Evolutionary conservation across 2,329 filamentous ascomycete species (phyloP).

Genomic region (Cladosporium sp.): DNA sequence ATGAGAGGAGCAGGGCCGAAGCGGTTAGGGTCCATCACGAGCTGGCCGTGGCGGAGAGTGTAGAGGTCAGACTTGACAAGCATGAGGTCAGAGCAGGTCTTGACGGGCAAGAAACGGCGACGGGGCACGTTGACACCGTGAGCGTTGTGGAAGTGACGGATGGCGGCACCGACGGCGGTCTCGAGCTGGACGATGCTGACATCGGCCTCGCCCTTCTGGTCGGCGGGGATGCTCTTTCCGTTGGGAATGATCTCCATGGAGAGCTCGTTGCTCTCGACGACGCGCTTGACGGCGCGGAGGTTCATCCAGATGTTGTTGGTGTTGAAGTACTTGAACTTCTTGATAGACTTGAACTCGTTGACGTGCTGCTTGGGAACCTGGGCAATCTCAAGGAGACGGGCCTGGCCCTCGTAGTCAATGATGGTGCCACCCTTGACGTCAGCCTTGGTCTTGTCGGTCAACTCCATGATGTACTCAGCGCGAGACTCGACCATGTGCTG

Average conservation of each 20-base stretch:
- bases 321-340: constrained; percentile 99
- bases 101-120: constrained; percentile 97
- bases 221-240: constrained; percentile 95
- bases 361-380: constrained; percentile 99
- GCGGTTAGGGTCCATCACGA: constrained; percentile 93
- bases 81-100: constrained; percentile 99
- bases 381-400: constrained; percentile 95
- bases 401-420: constrained; percentile 97
- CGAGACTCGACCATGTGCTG: constrained; percentile 99
- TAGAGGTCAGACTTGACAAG: constrained; percentile 99
- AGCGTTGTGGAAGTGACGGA: constrained; percentile 97
- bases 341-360: constrained; percentile 99
- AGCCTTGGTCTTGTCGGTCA: constrained; percentile 99
- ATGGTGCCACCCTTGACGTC: constrained; percentile 99
- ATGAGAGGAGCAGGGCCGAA: constrained; percentile 97
- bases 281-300: constrained; percentile 93
- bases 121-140: constrained; percentile 99
- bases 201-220: constrained; percentile 99
- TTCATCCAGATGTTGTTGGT: constrained; percentile 99
- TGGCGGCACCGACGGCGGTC: constrained; percentile 96
- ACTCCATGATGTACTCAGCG: constrained; percentile 98
- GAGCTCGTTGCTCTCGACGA: constrained; percentile 97
- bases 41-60: constrained; percentile 96
- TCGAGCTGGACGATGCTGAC: constrained; percentile 97
- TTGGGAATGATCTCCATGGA: constrained; percentile 99